Evolutionary conservation across 176 grass and related monocot species (phyloP), one percentile per base, ranked within the genome.

Genomic region (Elaeis guineensis): DNA sequence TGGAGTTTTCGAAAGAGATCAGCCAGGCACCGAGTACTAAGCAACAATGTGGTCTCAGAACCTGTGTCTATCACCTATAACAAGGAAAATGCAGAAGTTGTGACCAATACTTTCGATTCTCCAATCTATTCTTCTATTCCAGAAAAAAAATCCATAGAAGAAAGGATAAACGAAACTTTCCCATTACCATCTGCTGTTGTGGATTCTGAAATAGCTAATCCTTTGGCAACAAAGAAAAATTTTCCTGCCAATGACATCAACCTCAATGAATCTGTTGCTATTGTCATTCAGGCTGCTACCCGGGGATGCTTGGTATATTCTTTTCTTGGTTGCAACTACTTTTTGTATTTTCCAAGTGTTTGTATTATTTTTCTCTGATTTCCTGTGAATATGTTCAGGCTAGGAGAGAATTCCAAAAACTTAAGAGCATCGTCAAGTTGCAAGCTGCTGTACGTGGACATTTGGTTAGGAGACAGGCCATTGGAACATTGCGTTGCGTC

Each of bases 1-100:
- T 98, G 93, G 93, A 98, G 93, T 72, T 98, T 92, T 51, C 79
- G 93, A 19, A 92, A 84, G 78, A 98, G 84, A 79, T 98, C 88
- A 66, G 89, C 88, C 70, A 82, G 88, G 62, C 93, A 98, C 51
- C 82, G 79, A 64, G 84, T 92, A 65, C 56, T 98, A 69, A 92
- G 86, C 76, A 89, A 86, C 44, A 85, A 73, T 25, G 88, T 85
- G 71, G 77, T 87, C 35, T 85, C 81, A 2, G 92, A 91, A 65
- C 77, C 75, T 52, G 66, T 84, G 79, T 77, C 87, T 78, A 58
- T 83, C 63, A 88, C 75, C 67, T 79, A 78, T 21, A 90, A 81
- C 75, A 98, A 89, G 78, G 93, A 86, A 74, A 89, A 80, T 65
- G 44, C 79, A 85, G 85, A 89, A 16, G 59, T 78, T 61, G 49